Evolutionary conservation across 495 filamentous ascomycete genomes (phyloP), one percentile per base, ranked within the genome.

Genomic region (Aspergillus sclerotiicarbonarius): DNA sequence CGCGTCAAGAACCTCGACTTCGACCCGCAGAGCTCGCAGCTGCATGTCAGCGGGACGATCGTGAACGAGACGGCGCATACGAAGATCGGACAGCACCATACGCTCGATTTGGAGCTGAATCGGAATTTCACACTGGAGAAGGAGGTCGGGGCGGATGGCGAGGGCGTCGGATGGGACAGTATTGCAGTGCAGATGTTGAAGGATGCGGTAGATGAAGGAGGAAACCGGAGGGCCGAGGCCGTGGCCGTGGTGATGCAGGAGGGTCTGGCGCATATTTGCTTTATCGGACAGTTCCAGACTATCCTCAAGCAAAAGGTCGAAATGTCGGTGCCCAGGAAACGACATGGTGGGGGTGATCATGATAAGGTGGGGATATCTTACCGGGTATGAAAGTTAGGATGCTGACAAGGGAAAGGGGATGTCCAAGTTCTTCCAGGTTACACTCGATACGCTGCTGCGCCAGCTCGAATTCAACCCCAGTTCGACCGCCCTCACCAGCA

Each of bases 241-340:
- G 86, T 90, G 43, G 94, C 93, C 2, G 87, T 97, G 1, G 86
- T 97, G 6, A 95, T 98, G 90, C 90, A 96, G 58, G 93, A 97
- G 62, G 94, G 93, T 0, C 60, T 95, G 35, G 92, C 95, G 51
- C 93, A 96, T 76, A 89, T 98, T 54, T 96, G 91, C 70, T 81
- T 96, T 18, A 90, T 98, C 60, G 95, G 92, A 10, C 91, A 96
- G 56, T 87, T 90, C 66, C 91, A 91, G 60, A 98, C 93, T 3
- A 80, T 97, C 60, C 69, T 96, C 58, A 87, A 90, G 69, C 91
- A 96, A 66, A 83, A 88, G 53, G 82, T 98, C n/a, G 91, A 96
- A 70, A 84, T 85, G 65, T 79, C 82, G 1, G 84, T 98, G 30
- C 91, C 94, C 13, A 83, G 86, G 68, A 98, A 97, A 75, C 81